Evolutionary conservation across 129 eudicot species (phyloP).

Genomic region (Erigeron canadensis): DNA sequence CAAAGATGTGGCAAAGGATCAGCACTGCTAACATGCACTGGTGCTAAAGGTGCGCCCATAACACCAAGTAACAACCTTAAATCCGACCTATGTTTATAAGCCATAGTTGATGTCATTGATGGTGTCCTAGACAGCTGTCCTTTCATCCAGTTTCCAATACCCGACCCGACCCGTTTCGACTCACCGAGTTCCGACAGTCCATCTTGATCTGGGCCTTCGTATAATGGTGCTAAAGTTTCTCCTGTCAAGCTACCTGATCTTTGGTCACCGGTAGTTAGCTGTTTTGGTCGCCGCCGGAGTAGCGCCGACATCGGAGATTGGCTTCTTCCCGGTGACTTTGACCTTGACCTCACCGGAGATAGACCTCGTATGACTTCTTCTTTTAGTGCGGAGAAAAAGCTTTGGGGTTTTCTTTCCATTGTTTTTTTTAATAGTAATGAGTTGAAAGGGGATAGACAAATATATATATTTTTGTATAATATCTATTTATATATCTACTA

Average conservation of each 20-base stretch:
- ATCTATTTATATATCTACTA: no score
- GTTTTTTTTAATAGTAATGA: not conserved
- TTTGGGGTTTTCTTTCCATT: slow-evolving; percentile 59
- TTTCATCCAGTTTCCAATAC: slow-evolving; percentile 66
- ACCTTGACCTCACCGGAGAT: slow-evolving; percentile 70
- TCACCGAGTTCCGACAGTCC: slow-evolving; percentile 50
- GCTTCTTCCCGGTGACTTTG: slow-evolving; percentile 53
- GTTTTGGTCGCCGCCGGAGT: slow-evolving; percentile 32
- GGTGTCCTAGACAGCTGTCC: slow-evolving; percentile 73
- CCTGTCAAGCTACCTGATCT: slow-evolving; percentile 71
- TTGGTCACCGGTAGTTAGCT: slow-evolving; percentile 23
- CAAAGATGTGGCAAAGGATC: slow-evolving; percentile 83
- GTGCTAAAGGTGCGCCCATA: slow-evolving; percentile 91
- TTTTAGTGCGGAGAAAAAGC: slow-evolving; percentile 72
- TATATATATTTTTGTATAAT: no score
- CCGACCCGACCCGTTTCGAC: slow-evolving; percentile 75
- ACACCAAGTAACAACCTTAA: slow-evolving; percentile 83
- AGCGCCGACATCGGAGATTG: slow-evolving; percentile 45
- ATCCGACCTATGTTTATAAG: slow-evolving; percentile 60
- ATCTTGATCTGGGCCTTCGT: slow-evolving; percentile 87
- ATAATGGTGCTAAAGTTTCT: slow-evolving; percentile 62
- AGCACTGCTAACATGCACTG: slow-evolving; percentile 60
- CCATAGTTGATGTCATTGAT: slow-evolving; percentile 47
- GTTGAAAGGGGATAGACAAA: not conserved
- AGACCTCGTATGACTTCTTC: slow-evolving; percentile 81